A percentile compares a stretch with the other conserved stretches of the same genome.
phyloP scores from a whole-genome alignment of 768 basidiomycete species.

The Hebeloma cylindrosporum region DNA sequence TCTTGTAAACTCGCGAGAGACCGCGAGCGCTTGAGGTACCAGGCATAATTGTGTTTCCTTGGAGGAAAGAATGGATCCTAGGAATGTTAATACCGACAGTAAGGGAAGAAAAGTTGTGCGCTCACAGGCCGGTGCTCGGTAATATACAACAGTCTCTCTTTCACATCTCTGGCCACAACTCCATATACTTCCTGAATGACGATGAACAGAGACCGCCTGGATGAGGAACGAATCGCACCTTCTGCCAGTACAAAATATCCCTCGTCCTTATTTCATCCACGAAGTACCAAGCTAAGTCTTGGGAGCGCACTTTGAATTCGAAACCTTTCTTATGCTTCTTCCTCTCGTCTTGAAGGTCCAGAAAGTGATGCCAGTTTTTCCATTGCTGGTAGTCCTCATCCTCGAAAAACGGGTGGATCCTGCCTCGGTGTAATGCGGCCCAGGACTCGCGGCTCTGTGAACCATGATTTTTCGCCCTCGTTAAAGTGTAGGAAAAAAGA shows the following conservation, averaged over 20 bases:
- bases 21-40: conserved; percentile 42
- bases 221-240: conserved; percentile 14
- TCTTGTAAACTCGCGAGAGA: conserved; percentile 38
- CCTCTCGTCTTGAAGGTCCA: conserved; percentile 39
- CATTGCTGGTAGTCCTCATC: conserved; percentile 44
- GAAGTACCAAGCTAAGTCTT: conserved; percentile 35
- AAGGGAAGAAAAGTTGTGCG: neutral
- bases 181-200: conserved; percentile 33
- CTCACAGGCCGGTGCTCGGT: conserved; percentile 32
- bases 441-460: conserved; percentile 45
- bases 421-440: conserved; percentile 40
- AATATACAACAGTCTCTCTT: conserved; percentile 29
- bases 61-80: conserved; percentile 41
- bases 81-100: neutral
- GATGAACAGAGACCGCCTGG: neutral
- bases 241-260: conserved; percentile 37
- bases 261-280: conserved; percentile 36
- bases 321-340: conserved; percentile 30
- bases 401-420: conserved; percentile 37
- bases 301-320: conserved; percentile 32
- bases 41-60: conserved; percentile 35
- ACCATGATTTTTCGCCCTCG: neutral
- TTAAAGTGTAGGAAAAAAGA: neutral
- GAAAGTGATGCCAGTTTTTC: conserved; percentile 45
- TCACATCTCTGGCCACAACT: conserved; percentile 26